Evolutionary conservation across 768 basidiomycete species (phyloP), one percentile per base, ranked within the genome.

Genomic region (Tephrocybe sp.): DNA sequence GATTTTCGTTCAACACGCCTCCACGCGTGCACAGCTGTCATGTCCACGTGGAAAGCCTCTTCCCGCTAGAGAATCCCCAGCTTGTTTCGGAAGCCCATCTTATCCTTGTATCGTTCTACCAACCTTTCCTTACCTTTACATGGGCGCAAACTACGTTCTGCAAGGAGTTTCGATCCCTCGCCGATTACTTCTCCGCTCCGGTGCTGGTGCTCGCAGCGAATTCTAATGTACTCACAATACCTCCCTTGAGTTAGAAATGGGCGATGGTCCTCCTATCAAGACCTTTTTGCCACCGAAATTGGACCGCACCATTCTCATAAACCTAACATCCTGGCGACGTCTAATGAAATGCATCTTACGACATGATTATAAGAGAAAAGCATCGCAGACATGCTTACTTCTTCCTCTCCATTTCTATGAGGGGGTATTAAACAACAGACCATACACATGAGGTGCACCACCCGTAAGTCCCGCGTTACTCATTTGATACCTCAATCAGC

Each of bases 31-130:
- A 6, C 27, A 28, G 21, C 32, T 34, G 19, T 15, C 43, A 47
- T 30, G 50, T 49, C 42, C 8, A 18, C 9, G 25, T 31, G 36
- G 38, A n/a, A 16, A 26, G 19, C 49, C 35, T 30, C 43, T n/a
- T 24, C 35, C 44, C 25, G 44, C 31, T 38, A 6, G 6, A 34
- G 15, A 50, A 30, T 44, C 12, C 45, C 40, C 39, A 9, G 26
- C 32, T n/a, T 36, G 32, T 45, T 40, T n/a, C n/a, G n/a, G n/a
- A n/a, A n/a, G n/a, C n/a, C n/a, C n/a, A n/a, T n/a, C n/a, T n/a
- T n/a, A n/a, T n/a, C n/a, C n/a, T n/a, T 36, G 38, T 35, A 18
- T 27, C 19, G 15, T 15, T 15, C 40, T 22, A 26, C 13, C 22
- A n/a, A n/a, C n/a, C n/a, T n/a, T n/a, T n/a, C n/a, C n/a, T n/a